Base-by-base conservation (phyloP, 345 rosid genomes). In the Physaria fendleri region DNA sequence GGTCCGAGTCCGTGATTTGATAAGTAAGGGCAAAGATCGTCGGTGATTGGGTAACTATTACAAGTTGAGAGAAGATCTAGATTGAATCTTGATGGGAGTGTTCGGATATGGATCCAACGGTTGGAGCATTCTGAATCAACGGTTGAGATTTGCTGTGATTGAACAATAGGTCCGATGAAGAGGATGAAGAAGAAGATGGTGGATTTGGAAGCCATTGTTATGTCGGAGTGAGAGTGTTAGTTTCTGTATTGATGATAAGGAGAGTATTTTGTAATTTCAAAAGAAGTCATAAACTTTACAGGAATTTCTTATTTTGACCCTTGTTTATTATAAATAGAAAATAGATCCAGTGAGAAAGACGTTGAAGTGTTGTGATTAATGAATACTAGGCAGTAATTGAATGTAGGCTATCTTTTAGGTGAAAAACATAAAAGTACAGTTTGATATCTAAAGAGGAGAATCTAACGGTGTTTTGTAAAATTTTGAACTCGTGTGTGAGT, bases 61-160 rank as follows among this genome's bases (percentile, higher is more conserved):
- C 99, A 89, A 68, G 83, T 83, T 1, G 85, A 22, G 51, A 89
- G 94, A 16, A 93, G 97, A 72, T 85, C 95, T 44, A 81, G 87
- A 54, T 93, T 89, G 91, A 89, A 89, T 6, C 83, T 62, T 1
- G 83, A 56, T 2, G 99, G 97, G 15, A 93, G 78, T 45, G 72
- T 72, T 54, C 95, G 80, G 78, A 93, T 78, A 71, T 93, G 76
- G 88, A 93, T 93, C 99, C 97, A 79, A 39, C 95, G 89, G 69
- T 55, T 64, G 35, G 74, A 48, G 73, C 99, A 89, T 64, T 68
- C 82, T 48, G 81, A 46, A 55, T 49, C 66, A 2, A 20, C 52
- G 45, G 43, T 55, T 14, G 76, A 42, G 78, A 68, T 69, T 48
- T 69, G 77, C n/a, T 66, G 64, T 1, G 81, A 45, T 5, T 35